Conservation (phyloP, 768 basidiomycete genomes). For the Xerocomus spinulosus region DNA sequence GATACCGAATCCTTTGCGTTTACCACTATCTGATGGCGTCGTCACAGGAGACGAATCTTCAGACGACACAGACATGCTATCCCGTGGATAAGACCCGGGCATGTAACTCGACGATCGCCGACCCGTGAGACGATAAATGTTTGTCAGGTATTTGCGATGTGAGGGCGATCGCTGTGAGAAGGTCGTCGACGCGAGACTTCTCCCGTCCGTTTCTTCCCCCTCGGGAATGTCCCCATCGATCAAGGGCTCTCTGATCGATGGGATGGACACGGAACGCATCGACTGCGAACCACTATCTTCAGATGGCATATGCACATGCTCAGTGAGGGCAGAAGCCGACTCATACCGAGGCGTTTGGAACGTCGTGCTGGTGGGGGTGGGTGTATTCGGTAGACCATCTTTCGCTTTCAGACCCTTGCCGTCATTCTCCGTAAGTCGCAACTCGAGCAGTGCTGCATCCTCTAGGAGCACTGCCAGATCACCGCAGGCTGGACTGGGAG, state of each 20-base stretch:
- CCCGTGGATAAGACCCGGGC: constrained; percentile 43
- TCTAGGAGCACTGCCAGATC: constrained; percentile 54
- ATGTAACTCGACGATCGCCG: constrained; percentile 37
- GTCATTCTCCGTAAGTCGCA: constrained; percentile 47
- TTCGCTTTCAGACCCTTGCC: constrained; percentile 4
- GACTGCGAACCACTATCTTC: constrained; percentile 22
- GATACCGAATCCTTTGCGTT: constrained; percentile 31
- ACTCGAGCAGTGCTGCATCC: constrained; percentile 56
- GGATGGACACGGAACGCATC: constrained; percentile 27
- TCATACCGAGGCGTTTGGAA: constrained; percentile 19
- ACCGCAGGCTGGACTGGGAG: constrained; percentile 44
- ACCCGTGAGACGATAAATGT: constrained; percentile 43
- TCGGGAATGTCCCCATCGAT: constrained; percentile 21
- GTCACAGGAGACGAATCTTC: constrained; percentile 62
- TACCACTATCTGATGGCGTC: constrained; percentile 50
- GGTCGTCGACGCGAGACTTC: constrained; percentile 34
- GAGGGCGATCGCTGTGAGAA: constrained; percentile 50
- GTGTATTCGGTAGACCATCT: constrained; percentile 3
- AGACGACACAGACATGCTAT: constrained; percentile 63
- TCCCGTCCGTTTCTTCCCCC: constrained; percentile 27
- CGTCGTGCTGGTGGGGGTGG: constrained; percentile 25
- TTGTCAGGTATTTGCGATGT: constrained; percentile 43
- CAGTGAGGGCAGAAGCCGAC: constrained; percentile 22
- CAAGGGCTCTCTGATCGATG: constrained; percentile 28
- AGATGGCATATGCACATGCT: constrained; percentile 12